phyloP scores from a whole-genome alignment of 2,329 filamentous ascomycete genomes.

The Fusarium sp. region DNA sequence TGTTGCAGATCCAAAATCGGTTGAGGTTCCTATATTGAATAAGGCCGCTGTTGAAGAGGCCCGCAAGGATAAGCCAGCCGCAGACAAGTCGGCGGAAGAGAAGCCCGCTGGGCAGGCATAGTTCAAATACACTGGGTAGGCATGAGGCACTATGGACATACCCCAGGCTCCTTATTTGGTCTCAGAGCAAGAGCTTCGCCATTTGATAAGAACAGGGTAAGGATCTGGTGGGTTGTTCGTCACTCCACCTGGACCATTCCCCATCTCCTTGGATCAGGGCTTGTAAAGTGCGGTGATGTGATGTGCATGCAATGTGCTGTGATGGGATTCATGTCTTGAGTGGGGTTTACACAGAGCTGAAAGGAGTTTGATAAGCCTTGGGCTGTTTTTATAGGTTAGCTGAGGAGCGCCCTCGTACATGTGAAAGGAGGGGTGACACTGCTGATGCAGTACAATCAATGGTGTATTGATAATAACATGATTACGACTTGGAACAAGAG shows the following conservation, averaged over 20 bases:
- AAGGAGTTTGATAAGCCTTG: neutral
- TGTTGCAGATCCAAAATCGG: conserved; percentile 38
- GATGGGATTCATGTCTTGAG: neutral
- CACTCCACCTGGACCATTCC: neutral
- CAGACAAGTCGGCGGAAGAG: conserved; percentile 19
- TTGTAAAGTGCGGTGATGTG: conserved; percentile 8
- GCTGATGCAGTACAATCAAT: neutral
- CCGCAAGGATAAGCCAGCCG: conserved; percentile 23
- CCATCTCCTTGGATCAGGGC: neutral
- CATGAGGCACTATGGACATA: conserved; percentile 1
- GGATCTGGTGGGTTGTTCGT: neutral
- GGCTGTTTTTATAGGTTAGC: neutral
- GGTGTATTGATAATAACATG: conserved; percentile 21
- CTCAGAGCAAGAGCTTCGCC: conserved; percentile 3
- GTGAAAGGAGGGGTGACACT: neutral
- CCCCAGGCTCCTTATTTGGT: conserved; percentile 1
- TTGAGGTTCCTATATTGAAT: conserved; percentile 28
- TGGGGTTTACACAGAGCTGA: neutral
- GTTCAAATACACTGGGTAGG: conserved; percentile 2
- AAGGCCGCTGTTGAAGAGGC: conserved; percentile 29
- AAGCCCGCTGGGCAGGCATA: conserved; percentile 7
- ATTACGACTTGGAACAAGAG: neutral
- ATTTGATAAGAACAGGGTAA: conserved; percentile 5
- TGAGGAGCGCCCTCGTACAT: conserved; percentile 5
- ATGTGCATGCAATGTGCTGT: neutral